phyloP scores from a whole-genome alignment of 352 stramenopile genomes.

The Aphanomyces stellatus region DNA sequence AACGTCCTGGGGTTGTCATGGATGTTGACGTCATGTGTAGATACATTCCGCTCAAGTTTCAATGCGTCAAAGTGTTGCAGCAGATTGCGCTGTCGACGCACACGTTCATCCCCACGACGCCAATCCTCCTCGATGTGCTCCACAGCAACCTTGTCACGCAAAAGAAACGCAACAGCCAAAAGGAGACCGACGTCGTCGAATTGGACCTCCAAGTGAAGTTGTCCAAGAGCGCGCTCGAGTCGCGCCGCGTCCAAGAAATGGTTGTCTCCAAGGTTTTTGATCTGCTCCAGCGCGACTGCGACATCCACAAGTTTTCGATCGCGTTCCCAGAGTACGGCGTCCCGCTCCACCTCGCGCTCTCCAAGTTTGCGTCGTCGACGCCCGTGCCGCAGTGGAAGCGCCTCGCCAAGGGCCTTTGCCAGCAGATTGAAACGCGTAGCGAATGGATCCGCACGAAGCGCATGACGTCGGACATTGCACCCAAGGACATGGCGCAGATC shows the following conservation, averaged over 20 bases:
- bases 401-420: constrained; percentile 46
- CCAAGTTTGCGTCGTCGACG: constrained; percentile 83
- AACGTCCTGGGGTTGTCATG: constrained; percentile 41
- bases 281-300: constrained; percentile 90
- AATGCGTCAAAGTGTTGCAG: constrained; percentile 95
- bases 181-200: constrained; percentile 40
- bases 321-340: constrained; percentile 93
- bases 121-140: constrained; percentile 91
- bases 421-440: constrained; percentile 62
- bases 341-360: constrained; percentile 77
- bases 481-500: constrained; percentile 79
- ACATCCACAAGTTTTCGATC: constrained; percentile 94
- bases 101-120: constrained; percentile 93
- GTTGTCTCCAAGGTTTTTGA: constrained; percentile 90
- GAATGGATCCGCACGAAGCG: constrained; percentile 87
- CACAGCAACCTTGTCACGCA: constrained; percentile 25
- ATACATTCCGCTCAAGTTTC: constrained; percentile 91
- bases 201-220: constrained; percentile 86
- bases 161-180: constrained; percentile 31
- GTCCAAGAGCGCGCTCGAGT: constrained; percentile 82
- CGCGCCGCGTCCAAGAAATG: constrained; percentile 82
- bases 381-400: constrained; percentile 70
- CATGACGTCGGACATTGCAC: constrained; percentile 81
- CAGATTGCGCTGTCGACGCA: constrained; percentile 92
- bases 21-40: constrained; percentile 27